A percentile compares a stretch with the other conserved stretches of the same genome.
These are phyloP conservation scores for Nasturtium officinale DNA, from an alignment of 345 rosid species.

Conservation along the genomic window DNA sequence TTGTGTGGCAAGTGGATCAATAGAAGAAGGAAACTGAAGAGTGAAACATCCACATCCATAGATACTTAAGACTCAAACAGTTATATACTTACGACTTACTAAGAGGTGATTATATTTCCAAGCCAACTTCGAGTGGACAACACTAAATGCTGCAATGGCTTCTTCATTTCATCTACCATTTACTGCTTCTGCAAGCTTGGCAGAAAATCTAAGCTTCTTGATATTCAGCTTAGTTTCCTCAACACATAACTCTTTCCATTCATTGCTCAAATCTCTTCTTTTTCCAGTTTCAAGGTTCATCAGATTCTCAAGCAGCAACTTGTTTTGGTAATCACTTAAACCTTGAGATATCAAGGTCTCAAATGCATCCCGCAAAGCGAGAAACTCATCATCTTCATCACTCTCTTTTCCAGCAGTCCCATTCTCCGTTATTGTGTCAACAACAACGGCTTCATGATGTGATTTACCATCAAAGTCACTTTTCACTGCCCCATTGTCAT, in stretches of 20 bases:
- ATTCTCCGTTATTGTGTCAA: not conserved
- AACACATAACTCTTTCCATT: constrained; percentile 17
- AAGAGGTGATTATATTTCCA: not conserved
- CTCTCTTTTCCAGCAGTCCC: constrained; percentile 20
- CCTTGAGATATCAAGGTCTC: constrained; percentile 21
- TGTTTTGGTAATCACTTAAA: constrained; percentile 28
- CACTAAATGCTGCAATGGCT: constrained; percentile 7
- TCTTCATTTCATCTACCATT: constrained; percentile 4
- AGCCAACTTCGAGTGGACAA: not conserved
- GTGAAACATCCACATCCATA: not conserved
- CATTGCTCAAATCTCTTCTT: constrained; percentile 28
- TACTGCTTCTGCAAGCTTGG: constrained; percentile 33
- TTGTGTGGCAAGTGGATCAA: not conserved
- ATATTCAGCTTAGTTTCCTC: constrained; percentile 8
- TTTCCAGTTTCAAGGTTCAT: constrained; percentile 13
- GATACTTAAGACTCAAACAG: not conserved
- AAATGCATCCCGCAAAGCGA: constrained; percentile 27
- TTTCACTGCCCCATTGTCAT: not conserved
- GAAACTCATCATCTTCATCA: not conserved
- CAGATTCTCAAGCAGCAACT: constrained; percentile 11
- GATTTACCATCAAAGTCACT: not conserved
- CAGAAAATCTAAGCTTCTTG: constrained; percentile 22
- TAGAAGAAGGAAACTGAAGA: not conserved
- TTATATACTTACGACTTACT: not conserved
- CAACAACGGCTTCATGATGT: not conserved